These are phyloP conservation scores for Protomyces arabidopsidicola DNA, from an alignment of 1,139 yeast genomes.

Conservation along the genomic window DNA sequence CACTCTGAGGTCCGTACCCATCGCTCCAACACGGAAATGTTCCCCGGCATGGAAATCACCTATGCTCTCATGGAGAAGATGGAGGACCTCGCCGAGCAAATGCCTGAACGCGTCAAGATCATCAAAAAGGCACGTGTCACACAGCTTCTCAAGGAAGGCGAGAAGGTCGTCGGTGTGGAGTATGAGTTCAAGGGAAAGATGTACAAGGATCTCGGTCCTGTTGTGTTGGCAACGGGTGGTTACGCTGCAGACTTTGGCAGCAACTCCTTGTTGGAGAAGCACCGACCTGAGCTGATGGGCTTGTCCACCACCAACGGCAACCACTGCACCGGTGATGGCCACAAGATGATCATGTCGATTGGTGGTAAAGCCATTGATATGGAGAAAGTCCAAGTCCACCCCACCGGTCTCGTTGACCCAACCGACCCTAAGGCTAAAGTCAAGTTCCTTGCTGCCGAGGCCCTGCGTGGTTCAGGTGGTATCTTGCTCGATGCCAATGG, in stretches of 20 bases:
- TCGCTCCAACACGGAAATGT: slow-evolving; percentile 59
- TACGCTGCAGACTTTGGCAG: slow-evolving; percentile 59
- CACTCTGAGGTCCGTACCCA: slow-evolving; percentile 72
- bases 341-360: slow-evolving; percentile 51
- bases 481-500: slow-evolving; percentile 59
- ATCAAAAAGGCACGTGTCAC: slow-evolving; percentile 52
- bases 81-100: slow-evolving; percentile 48
- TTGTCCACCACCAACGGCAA: slow-evolving; percentile 70
- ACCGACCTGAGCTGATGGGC: slow-evolving; percentile 58
- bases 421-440: slow-evolving; percentile 51
- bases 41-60: slow-evolving; percentile 76
- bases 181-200: slow-evolving; percentile 40
- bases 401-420: slow-evolving; percentile 72
- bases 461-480: slow-evolving; percentile 74
- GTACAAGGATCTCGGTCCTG: slow-evolving; percentile 48
- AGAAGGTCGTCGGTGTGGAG: slow-evolving; percentile 48
- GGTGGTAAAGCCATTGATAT: slow-evolving; percentile 65
- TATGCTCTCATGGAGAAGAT: slow-evolving; percentile 55
- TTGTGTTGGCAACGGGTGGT: slow-evolving; percentile 77
- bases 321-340: slow-evolving; percentile 77
- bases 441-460: slow-evolving; percentile 73
- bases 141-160: slow-evolving; percentile 37
- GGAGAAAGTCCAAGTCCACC: slow-evolving; percentile 77
- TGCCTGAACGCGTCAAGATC: slow-evolving; percentile 53
- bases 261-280: slow-evolving; percentile 49